Percentiles rank a stretch among this genome's conserved stretches.
phyloP scores from a whole-genome alignment of 176 grass and related monocot genomes.

The Melocanna baccifera region DNA sequence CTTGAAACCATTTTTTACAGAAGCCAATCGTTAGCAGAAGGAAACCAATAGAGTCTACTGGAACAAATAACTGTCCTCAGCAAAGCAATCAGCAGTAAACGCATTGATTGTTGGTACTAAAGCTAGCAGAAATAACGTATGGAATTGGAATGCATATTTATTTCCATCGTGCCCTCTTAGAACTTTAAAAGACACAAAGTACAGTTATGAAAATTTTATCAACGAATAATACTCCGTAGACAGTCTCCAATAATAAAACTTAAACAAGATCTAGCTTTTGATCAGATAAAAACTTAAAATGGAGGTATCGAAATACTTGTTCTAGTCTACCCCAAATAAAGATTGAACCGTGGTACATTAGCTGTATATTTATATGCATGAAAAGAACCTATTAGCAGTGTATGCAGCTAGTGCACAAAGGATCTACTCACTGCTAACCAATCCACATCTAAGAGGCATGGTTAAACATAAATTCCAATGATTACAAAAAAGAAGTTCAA shows the following conservation, averaged over 20 bases:
- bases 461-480: neutral
- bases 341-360: neutral
- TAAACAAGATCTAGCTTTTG: neutral
- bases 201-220: neutral
- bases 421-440: neutral
- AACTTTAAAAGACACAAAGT: neutral
- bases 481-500: neutral
- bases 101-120: neutral
- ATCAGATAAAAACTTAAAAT: neutral
- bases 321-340: neutral
- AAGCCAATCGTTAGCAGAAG: neutral
- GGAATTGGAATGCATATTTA: neutral
- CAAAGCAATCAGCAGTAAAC: neutral
- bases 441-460: neutral
- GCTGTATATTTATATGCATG: neutral
- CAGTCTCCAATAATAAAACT: neutral
- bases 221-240: neutral
- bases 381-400: neutral
- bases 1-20: neutral
- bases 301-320: neutral
- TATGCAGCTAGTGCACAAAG: neutral
- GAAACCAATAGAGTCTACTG: neutral
- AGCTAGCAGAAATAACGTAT: neutral
- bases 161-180: neutral
- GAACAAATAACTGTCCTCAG: neutral